Evolutionary conservation across 2,329 filamentous ascomycete species (phyloP).

Genomic region (Pseudocercospora macadamiae): DNA sequence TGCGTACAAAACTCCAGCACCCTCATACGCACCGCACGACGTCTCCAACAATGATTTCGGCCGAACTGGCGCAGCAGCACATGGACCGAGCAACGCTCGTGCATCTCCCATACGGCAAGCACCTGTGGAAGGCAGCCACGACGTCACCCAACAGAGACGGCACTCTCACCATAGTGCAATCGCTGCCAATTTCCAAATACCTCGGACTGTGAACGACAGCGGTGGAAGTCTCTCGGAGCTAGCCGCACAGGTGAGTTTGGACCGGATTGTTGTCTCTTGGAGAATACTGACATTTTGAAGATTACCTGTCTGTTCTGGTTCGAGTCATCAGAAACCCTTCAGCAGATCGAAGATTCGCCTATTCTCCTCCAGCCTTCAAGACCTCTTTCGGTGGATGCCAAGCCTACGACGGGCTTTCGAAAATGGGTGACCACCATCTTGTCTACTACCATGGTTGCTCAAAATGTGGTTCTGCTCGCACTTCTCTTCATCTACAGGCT

Average conservation of each 20-base stretch:
- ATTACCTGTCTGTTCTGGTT: conserved; percentile 99
- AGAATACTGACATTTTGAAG: conserved; percentile 49
- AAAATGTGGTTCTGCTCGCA: conserved; percentile 89
- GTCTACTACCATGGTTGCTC: conserved; percentile 91
- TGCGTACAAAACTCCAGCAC: conserved; percentile 27
- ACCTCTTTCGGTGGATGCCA: conserved; percentile 69
- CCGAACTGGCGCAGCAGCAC: conserved; percentile 13
- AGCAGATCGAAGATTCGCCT: conserved; percentile 66
- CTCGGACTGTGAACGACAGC: conserved; percentile 72
- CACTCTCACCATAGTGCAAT: conserved; percentile 43
- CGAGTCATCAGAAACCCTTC: conserved; percentile 78
- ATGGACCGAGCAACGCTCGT: conserved; percentile 22
- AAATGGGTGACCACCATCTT: conserved; percentile 94
- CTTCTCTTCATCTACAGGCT: conserved; percentile 90
- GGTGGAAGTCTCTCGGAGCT: conserved; percentile 81
- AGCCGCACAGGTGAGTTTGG: conserved; percentile 69
- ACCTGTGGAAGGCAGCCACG: conserved; percentile 14
- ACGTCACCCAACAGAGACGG: conserved; percentile 20
- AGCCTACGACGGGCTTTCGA: conserved; percentile 77
- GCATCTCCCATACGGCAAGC: conserved; percentile 27
- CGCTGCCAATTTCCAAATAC: conserved; percentile 66
- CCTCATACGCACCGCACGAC: conserved; percentile 26
- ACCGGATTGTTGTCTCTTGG: background rate
- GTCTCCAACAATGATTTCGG: conserved; percentile 11
- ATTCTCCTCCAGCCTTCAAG: conserved; percentile 40